These are phyloP conservation scores for Agastache rugosa DNA, from an alignment of 257 asterid genomes.

Conservation along the genomic window DNA sequence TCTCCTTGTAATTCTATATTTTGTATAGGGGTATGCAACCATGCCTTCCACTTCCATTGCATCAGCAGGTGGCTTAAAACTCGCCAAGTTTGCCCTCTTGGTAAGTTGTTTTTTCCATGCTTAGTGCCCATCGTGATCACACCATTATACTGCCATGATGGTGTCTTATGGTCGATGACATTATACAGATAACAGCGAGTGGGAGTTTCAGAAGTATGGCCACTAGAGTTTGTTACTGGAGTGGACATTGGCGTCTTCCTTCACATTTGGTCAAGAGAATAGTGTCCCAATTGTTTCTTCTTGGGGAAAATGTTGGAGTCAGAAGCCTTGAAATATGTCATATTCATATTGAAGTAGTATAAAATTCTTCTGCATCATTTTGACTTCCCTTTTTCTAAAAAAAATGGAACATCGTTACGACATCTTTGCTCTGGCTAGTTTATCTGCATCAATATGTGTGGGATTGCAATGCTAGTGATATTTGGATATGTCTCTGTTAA, in stretches of 20 bases:
- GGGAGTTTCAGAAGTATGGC: constrained; percentile 99
- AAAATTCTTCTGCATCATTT: constrained; percentile 16
- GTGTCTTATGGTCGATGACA: not conserved
- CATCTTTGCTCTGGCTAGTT: not conserved
- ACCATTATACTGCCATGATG: not conserved
- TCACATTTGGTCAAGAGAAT: constrained; percentile 29
- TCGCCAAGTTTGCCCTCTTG: constrained; percentile 97
- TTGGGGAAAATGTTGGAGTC: constrained; percentile 24
- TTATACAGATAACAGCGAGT: constrained; percentile 88
- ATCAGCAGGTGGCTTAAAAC: constrained; percentile 99
- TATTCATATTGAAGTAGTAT: constrained; percentile 25
- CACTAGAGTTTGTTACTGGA: constrained; percentile 54
- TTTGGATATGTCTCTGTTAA: not conserved
- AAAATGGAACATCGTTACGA: not conserved
- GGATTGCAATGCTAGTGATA: not conserved
- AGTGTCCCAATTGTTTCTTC: not conserved
- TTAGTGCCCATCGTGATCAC: not conserved
- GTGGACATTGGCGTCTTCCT: not conserved
- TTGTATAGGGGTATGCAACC: constrained; percentile 89
- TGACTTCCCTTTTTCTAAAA: not conserved
- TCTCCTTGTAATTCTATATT: not conserved
- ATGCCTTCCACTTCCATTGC: constrained; percentile 99
- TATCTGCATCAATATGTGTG: not conserved
- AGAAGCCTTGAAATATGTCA: constrained; percentile 5
- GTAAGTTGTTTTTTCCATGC: constrained; percentile 44